Evolutionary conservation across 2,329 filamentous ascomycete species (phyloP).

Genomic region (Cordyceps fumosorosea): DNA sequence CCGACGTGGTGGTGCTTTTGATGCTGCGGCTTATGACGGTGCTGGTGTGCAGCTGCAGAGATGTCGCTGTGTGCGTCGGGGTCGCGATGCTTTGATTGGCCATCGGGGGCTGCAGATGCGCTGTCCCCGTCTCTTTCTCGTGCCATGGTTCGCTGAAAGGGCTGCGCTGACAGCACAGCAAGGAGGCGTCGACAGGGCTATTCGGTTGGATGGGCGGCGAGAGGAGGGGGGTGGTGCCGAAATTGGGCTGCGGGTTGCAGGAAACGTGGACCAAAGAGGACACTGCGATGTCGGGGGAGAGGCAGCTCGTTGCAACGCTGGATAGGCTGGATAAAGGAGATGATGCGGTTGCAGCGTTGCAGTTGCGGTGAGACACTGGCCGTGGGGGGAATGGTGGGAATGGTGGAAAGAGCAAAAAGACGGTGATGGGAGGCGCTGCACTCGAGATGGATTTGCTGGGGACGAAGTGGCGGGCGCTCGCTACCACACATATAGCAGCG

Average conservation of each 20-base stretch:
- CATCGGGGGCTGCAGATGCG: slow-evolving; percentile 32
- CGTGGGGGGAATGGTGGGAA: neutral
- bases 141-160: slow-evolving; percentile 28
- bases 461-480: neutral
- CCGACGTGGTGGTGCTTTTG: slow-evolving; percentile 31
- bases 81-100: slow-evolving; percentile 48
- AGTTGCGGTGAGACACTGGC: neutral
- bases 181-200: slow-evolving; percentile 13
- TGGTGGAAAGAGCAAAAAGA: neutral
- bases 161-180: slow-evolving; percentile 12
- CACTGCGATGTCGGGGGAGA: neutral
- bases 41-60: slow-evolving; percentile 14
- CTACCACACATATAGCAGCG: neutral
- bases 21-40: slow-evolving; percentile 24
- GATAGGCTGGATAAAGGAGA: neutral
- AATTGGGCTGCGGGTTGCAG: slow-evolving; percentile 3
- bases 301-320: neutral
- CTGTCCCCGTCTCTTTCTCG: slow-evolving; percentile 42
- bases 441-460: neutral
- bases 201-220: slow-evolving; percentile 5
- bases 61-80: slow-evolving; percentile 29
- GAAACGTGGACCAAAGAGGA: slow-evolving; percentile 9
- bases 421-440: slow-evolving; percentile 3
- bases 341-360: neutral
- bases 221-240: slow-evolving; percentile 1